phyloP scores from a whole-genome alignment of 352 stramenopile genomes.

The Aphanomyces cochlioides region DNA sequence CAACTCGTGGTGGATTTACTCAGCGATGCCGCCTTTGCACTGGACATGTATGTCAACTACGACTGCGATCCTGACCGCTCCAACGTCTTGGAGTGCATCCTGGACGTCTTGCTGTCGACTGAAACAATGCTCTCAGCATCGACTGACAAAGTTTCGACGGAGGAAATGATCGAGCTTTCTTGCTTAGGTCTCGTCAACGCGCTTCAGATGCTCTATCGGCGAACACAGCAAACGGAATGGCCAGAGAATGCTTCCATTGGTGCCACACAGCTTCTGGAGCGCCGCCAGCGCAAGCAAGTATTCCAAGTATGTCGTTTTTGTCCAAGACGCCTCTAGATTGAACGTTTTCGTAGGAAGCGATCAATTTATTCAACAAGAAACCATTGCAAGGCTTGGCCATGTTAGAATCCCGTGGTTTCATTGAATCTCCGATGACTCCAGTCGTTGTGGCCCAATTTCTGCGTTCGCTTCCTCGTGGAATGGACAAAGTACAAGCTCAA shows the following conservation, averaged over 20 bases:
- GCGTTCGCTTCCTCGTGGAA: slow-evolving; percentile 67
- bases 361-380: slow-evolving; percentile 94
- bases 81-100: slow-evolving; percentile 94
- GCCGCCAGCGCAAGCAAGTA: slow-evolving; percentile 72
- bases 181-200: slow-evolving; percentile 71
- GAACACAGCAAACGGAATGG: slow-evolving; percentile 36
- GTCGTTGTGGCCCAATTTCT: slow-evolving; percentile 69
- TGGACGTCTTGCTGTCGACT: slow-evolving; percentile 3
- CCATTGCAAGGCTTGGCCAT: slow-evolving; percentile 86
- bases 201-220: slow-evolving; percentile 65
- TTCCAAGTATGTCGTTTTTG: slow-evolving; percentile 42
- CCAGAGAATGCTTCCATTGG: not conserved
- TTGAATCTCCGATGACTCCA: slow-evolving; percentile 73
- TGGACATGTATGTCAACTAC: slow-evolving; percentile 98
- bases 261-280: slow-evolving; percentile 39
- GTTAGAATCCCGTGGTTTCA: slow-evolving; percentile 68
- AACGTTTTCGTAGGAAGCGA: slow-evolving; percentile 44
- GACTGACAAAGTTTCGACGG: not conserved
- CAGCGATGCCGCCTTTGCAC: slow-evolving; percentile 91
- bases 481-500: slow-evolving; percentile 54
- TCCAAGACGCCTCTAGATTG: no score
- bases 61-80: slow-evolving; percentile 97
- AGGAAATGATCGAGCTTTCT: slow-evolving; percentile 50
- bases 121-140: not conserved
- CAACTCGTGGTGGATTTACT: slow-evolving; percentile 96